Evolutionary conservation across 2,329 filamentous ascomycete species (phyloP).

Genomic region (Fusarium longipes): DNA sequence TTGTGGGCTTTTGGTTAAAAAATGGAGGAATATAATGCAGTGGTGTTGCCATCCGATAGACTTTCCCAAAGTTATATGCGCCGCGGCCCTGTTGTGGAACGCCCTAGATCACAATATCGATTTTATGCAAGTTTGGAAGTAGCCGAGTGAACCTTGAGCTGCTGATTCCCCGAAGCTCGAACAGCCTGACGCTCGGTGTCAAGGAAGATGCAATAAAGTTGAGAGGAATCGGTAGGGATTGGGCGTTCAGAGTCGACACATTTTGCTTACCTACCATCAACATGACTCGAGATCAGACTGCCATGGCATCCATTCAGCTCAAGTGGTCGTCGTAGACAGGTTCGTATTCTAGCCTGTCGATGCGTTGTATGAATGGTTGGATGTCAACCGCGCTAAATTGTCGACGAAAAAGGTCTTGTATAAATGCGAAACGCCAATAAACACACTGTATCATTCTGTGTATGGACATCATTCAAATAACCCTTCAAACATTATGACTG

Average conservation of each 20-base stretch:
- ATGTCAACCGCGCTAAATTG: neutral
- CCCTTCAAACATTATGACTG: slow-evolving; percentile 20
- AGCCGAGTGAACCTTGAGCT: slow-evolving; percentile 11
- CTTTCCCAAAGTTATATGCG: slow-evolving; percentile 7
- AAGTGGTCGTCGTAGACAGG: neutral
- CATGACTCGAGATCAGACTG: slow-evolving; percentile 34
- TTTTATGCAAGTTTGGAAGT: slow-evolving; percentile 25
- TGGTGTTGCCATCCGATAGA: slow-evolving; percentile 27
- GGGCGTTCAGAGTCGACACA: neutral
- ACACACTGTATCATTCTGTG: slow-evolving; percentile 9
- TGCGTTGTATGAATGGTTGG: neutral
- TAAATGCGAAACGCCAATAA: slow-evolving; percentile 17
- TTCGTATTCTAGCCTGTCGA: neutral
- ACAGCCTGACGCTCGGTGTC: neutral
- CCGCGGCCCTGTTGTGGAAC: slow-evolving; percentile 22
- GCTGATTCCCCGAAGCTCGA: slow-evolving; percentile 7
- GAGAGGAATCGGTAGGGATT: slow-evolving; percentile 5
- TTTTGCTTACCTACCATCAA: slow-evolving; percentile 2
- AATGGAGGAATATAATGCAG: slow-evolving; percentile 16
- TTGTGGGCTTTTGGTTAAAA: slow-evolving; percentile 23
- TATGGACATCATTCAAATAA: neutral
- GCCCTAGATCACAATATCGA: slow-evolving; percentile 2
- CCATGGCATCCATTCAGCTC: neutral
- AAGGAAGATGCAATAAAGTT: neutral
- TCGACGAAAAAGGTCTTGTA: neutral